Evolutionary conservation across 2,329 filamentous ascomycete species (phyloP), one percentile per base, ranked within the genome.

Genomic region (Colletotrichum karsti): DNA sequence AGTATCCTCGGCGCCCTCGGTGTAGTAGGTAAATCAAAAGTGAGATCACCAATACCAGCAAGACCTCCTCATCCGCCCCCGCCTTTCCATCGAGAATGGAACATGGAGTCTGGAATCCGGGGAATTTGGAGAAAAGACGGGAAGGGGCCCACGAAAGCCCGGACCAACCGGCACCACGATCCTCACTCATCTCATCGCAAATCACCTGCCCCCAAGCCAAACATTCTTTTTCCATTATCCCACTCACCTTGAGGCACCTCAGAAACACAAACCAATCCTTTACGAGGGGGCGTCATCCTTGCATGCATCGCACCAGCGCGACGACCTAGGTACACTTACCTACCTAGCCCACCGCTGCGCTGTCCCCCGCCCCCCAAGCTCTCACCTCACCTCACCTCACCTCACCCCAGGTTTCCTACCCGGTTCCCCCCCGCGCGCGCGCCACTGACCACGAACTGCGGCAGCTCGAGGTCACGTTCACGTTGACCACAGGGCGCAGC

Each of bases 381-480:
- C 50, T 53, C 26, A 10, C n/a, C n/a, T n/a, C n/a, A n/a, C n/a
- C n/a, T n/a, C n/a, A n/a, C n/a, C n/a, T n/a, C n/a, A n/a, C n/a
- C n/a, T n/a, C n/a, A n/a, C n/a, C n/a, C n/a, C n/a, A n/a, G n/a
- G n/a, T n/a, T n/a, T n/a, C n/a, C n/a, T n/a, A n/a, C n/a, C n/a
- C 20, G 30, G 39, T 46, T 22, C 41, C 55, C 22, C 20, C 15
- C 15, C 18, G 35, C 37, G 7, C 35, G 22, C 58, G 41, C 58
- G 58, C 50, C 42, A 37, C 50, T 9, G 30, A 26, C 50, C 42
- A 37, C 50, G 10, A 39, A 26, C 37, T 56, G 44, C 42, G 59
- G 41, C 59, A 53, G 28, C 35, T 50, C 20, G 30, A 39, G 65
- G 65, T 68, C 60, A 68, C 65, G 60, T 68, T 68, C 60, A 68